phyloP scores from a whole-genome alignment of 2,329 filamentous ascomycete genomes.

The Metarhizium anisopliae region DNA sequence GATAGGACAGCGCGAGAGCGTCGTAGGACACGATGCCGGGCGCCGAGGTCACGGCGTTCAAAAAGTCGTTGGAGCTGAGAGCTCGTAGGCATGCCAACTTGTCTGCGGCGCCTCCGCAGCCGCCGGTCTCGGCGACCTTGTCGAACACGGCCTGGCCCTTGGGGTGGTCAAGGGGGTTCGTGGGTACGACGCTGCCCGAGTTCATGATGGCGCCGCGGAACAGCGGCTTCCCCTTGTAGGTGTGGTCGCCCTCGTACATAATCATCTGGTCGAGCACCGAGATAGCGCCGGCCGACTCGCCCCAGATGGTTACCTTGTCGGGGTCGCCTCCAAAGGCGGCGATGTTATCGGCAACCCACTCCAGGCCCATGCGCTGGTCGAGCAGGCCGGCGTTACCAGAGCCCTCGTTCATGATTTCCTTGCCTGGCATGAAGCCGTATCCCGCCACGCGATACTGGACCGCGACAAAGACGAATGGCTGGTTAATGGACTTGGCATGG shows the following conservation, averaged over 20 bases:
- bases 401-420: conserved; percentile 45
- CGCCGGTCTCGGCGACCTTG: conserved; percentile 46
- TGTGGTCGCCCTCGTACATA: not conserved
- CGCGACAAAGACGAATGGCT: conserved; percentile 62
- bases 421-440: conserved; percentile 65
- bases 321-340: conserved; percentile 70
- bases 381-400: conserved; percentile 29
- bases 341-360: conserved; percentile 75
- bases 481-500: not conserved
- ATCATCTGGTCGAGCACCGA: conserved; percentile 68
- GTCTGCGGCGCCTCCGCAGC: conserved; percentile 49
- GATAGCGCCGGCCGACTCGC: conserved; percentile 62
- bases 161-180: conserved; percentile 52
- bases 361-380: conserved; percentile 62
- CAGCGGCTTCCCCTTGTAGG: conserved; percentile 39
- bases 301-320: conserved; percentile 71
- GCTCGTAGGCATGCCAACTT: conserved; percentile 58
- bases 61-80: conserved; percentile 17
- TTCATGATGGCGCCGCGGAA: conserved; percentile 76
- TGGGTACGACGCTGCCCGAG: conserved; percentile 54
- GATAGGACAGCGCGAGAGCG: conserved; percentile 50
- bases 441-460: conserved; percentile 71
- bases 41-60: conserved; percentile 44
- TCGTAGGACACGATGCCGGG: conserved; percentile 47
- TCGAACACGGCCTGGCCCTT: conserved; percentile 61